Conservation (phyloP, 192 early-diverging fungal genomes). For the Coemansia sp. region DNA sequence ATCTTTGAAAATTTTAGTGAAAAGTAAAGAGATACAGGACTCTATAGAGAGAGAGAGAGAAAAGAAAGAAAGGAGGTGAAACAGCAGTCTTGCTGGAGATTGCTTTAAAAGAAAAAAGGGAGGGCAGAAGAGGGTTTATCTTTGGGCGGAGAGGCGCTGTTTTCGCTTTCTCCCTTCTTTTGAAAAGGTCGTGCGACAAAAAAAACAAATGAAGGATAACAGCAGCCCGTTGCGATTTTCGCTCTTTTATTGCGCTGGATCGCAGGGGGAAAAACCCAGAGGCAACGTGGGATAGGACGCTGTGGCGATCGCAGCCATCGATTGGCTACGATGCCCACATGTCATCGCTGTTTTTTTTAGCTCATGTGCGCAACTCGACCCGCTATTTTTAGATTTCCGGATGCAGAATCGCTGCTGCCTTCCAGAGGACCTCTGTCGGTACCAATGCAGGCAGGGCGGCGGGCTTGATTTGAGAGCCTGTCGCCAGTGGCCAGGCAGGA, state of each 20-base stretch:
- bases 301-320: background rate
- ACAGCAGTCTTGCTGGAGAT: background rate
- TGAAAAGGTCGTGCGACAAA: background rate
- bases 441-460: background rate
- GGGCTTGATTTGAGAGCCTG: too few species aligned
- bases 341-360: background rate
- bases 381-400: background rate
- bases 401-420: background rate
- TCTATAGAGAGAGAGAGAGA: background rate
- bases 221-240: constrained; percentile 1
- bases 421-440: background rate
- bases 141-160: background rate
- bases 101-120: background rate
- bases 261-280: background rate
- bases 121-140: background rate
- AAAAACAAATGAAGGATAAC: background rate
- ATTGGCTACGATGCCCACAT: background rate
- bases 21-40: constrained; percentile 9
- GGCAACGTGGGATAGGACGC: background rate
- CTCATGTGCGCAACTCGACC: background rate
- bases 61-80: constrained; percentile 7
- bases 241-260: background rate
- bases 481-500: background rate
- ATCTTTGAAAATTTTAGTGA: background rate
- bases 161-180: background rate